These are phyloP conservation scores for Trichosporon asahii DNA, from an alignment of 1,284 basidiomycete species.

Conservation along the genomic window DNA sequence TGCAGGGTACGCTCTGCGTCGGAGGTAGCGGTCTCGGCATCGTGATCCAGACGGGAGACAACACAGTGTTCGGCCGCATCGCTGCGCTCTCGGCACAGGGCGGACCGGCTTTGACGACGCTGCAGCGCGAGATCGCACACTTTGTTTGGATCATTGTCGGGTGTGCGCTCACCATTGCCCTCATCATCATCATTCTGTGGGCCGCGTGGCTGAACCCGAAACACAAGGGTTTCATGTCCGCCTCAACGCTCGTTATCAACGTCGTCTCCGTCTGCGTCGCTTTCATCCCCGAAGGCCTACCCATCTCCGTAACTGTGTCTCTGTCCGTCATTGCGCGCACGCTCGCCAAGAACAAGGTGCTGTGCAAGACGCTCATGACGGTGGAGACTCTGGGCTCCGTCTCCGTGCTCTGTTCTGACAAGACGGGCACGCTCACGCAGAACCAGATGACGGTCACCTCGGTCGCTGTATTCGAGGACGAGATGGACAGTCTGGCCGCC, in stretches of 20 bases:
- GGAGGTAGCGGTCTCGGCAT: slow-evolving; percentile 59
- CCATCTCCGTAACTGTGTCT: slow-evolving; percentile 54
- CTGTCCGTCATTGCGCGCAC: slow-evolving; percentile 55
- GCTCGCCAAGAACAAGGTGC: slow-evolving; percentile 59
- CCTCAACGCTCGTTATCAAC: slow-evolving; percentile 59
- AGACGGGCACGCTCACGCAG: slow-evolving; percentile 58
- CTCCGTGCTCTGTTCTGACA: slow-evolving; percentile 61
- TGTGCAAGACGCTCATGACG: slow-evolving; percentile 62
- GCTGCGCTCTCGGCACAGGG: slow-evolving; percentile 58
- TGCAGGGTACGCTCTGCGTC: slow-evolving; percentile 63
- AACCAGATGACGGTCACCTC: slow-evolving; percentile 55
- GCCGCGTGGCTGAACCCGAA: slow-evolving; percentile 55
- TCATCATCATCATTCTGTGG: slow-evolving; percentile 59
- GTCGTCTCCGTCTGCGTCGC: slow-evolving; percentile 63
- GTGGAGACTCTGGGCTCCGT: slow-evolving; percentile 62
- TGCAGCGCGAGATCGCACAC: slow-evolving; percentile 52
- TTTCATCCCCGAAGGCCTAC: slow-evolving; percentile 61
- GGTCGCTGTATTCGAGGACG: slow-evolving; percentile 53
- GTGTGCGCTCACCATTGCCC: slow-evolving; percentile 57
- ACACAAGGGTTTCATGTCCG: slow-evolving; percentile 60
- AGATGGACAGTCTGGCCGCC: slow-evolving; percentile 41
- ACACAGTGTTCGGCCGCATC: slow-evolving; percentile 61
- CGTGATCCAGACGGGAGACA: slow-evolving; percentile 61
- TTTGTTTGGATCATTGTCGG: slow-evolving; percentile 54
- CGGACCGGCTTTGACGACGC: slow-evolving; percentile 52